Percentiles rank a stretch among this genome's conserved stretches.
These are phyloP conservation scores for Sordariomycetes sp. DNA, from an alignment of 2,329 filamentous ascomycete species.

Conservation along the genomic window DNA sequence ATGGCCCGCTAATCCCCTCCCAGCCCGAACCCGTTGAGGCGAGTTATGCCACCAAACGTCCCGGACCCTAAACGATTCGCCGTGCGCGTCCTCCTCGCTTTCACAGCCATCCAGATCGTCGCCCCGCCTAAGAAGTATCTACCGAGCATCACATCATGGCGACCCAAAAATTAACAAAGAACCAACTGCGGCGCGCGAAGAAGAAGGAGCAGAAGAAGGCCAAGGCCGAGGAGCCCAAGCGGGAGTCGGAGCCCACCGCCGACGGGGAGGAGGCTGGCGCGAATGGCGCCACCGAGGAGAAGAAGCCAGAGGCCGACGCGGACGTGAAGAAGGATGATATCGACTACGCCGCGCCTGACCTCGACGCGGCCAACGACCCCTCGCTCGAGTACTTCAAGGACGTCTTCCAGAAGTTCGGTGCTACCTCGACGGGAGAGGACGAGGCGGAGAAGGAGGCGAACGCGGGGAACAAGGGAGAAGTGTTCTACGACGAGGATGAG, in stretches of 20 bases:
- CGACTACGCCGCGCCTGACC: slow-evolving; percentile 15
- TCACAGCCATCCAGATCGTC: slow-evolving; percentile 12
- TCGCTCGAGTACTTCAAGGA: slow-evolving; percentile 74
- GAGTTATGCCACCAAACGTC: slow-evolving; percentile 6
- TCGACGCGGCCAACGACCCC: slow-evolving; percentile 46
- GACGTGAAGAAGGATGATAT: slow-evolving; percentile 16
- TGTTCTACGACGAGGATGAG: slow-evolving; percentile 72
- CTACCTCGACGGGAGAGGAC: slow-evolving; percentile 49
- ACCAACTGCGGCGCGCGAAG: slow-evolving; percentile 82
- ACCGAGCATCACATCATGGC: slow-evolving; percentile 30
- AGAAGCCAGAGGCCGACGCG: slow-evolving; percentile 11
- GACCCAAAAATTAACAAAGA: slow-evolving; percentile 71
- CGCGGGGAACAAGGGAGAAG: slow-evolving; percentile 65
- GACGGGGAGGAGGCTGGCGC: slow-evolving; percentile 29
- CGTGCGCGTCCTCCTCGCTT: slow-evolving; percentile 19
- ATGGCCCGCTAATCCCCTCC: background rate
- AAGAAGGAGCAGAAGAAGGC: slow-evolving; percentile 84
- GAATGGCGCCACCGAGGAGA: slow-evolving; percentile 3
- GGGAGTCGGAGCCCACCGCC: slow-evolving; percentile 25
- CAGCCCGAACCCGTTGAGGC: background rate
- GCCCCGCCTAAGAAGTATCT: slow-evolving; percentile 13
- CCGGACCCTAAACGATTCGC: slow-evolving; percentile 23
- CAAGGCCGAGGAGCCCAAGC: slow-evolving; percentile 12
- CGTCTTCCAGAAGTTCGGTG: slow-evolving; percentile 69
- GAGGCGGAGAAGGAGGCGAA: slow-evolving; percentile 48